phyloP scores from a whole-genome alignment of 148 eudicot species.

The Rhododendron kiyosumense region DNA sequence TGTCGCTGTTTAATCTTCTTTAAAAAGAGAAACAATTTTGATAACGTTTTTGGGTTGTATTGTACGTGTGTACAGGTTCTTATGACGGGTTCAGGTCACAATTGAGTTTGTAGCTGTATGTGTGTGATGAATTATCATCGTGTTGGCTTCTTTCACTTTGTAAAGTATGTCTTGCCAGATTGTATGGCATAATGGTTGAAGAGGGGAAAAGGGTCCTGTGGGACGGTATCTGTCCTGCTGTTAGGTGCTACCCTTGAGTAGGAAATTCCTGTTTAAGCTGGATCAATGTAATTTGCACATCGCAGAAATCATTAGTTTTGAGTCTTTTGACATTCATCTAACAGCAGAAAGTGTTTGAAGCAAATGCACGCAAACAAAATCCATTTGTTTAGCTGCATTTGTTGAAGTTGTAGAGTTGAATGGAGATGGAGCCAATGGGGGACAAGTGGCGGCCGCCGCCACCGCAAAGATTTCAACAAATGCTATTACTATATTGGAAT shows the following conservation, averaged over 20 bases:
- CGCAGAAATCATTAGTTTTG: neutral
- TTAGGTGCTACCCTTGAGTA: neutral
- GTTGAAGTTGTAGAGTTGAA: neutral
- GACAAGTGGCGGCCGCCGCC: neutral
- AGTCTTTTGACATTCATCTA: neutral
- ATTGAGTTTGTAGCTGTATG: neutral
- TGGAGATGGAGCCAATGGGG: too few species aligned
- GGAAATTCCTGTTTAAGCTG: neutral
- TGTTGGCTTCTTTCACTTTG: neutral
- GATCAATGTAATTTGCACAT: neutral
- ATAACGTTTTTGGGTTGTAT: neutral
- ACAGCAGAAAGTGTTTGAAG: neutral
- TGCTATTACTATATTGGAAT: too few species aligned
- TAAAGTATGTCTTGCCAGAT: neutral
- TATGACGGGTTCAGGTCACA: neutral
- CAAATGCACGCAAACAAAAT: neutral
- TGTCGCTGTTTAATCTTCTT: neutral
- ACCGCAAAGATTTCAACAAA: too few species aligned
- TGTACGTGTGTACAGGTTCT: neutral
- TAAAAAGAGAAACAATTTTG: neutral
- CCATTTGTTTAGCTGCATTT: neutral
- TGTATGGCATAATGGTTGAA: neutral
- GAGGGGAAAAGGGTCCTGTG: neutral
- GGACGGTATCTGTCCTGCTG: neutral
- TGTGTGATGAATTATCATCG: neutral